Evolutionary conservation across 2,329 filamentous ascomycete genomes (phyloP), one percentile per base, ranked within the genome.

Genomic region (Curvularia eragrostidis): DNA sequence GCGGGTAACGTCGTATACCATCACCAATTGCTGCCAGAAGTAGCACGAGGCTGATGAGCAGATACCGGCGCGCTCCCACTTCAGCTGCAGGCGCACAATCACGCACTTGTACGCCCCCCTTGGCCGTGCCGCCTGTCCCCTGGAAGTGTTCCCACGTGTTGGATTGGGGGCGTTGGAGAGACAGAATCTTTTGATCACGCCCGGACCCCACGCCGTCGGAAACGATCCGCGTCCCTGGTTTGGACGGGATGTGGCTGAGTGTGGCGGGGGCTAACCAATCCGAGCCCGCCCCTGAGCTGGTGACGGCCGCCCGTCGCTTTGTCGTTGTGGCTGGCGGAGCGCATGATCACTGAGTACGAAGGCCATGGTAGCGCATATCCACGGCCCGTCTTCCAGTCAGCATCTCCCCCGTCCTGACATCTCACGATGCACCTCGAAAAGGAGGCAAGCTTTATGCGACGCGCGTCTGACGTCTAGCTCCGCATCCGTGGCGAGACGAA

Each of bases 81-180:
- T 23, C 21, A n/a, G 26, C 13, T 19, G 24, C 42, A 24, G 42
- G 12, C 42, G 19, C 18, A 24, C n/a, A 18, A 23, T 24, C n/a
- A 15, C 23, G 21, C 8, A 28, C 9, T 32, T 15, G 10, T 10
- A 23, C 41, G 21, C 15, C 10, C 15, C 62, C 66, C 62, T 65
- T 65, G 58, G n/a, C 30, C 30, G 15, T 55, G 47, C 52, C 52
- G 48, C 15, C 52, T 56, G 21, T 21, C 26, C 50, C 48, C 50
- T 32, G 48, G 38, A n/a, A 15, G 51, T n/a, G 54, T 62, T n/a
- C 71, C n/a, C 72, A 73, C 72, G 73, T 72, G 73, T 70, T 63
- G 64, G 58, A 52, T n/a, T n/a, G 30, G 26, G 8, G 58, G 65
- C 60, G 59, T 63, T 65, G 66, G 60, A 65, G 32, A 9, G 26